phyloP scores from a whole-genome alignment of 2,329 filamentous ascomycete genomes.

The Curvularia verruculosa region DNA sequence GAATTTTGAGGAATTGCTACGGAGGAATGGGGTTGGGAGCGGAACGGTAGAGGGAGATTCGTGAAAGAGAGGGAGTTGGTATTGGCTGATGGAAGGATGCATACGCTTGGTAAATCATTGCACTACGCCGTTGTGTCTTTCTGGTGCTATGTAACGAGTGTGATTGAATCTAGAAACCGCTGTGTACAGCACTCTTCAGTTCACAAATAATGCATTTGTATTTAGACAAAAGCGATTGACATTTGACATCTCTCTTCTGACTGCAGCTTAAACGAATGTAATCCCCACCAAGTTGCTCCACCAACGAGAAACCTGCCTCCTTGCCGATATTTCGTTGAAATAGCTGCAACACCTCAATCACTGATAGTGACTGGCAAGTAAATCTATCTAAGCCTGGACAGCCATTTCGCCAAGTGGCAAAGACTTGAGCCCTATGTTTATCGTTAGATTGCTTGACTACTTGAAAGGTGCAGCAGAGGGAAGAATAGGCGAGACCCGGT shows the following conservation, averaged over 20 bases:
- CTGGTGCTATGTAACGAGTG: too few relatives aligned
- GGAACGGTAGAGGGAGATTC: not conserved
- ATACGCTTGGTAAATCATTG: too few relatives aligned
- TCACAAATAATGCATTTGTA: not conserved
- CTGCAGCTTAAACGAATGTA: not conserved
- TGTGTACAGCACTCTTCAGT: too few relatives aligned
- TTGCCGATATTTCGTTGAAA: too few relatives aligned
- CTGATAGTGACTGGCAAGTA: not conserved
- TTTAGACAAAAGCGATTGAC: not conserved
- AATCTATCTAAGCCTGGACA: slow-evolving; percentile 30
- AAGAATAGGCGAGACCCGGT: too few relatives aligned
- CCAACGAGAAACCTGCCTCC: too few relatives aligned
- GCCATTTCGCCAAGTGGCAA: slow-evolving; percentile 35
- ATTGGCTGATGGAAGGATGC: not conserved
- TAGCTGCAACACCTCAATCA: too few relatives aligned
- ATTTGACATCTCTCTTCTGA: not conserved
- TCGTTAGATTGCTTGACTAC: slow-evolving; percentile 9
- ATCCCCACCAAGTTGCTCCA: not conserved
- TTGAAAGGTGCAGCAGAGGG: too few relatives aligned
- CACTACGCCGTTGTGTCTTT: too few relatives aligned
- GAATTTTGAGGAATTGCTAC: slow-evolving; percentile 31
- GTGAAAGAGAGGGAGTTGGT: not conserved
- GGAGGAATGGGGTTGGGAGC: slow-evolving; percentile 28
- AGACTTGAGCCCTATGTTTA: slow-evolving; percentile 34
- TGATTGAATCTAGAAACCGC: too few relatives aligned